Evolutionary conservation across 1,139 yeast genomes (phyloP).

Genomic region (Kodamaea ohmeri): DNA sequence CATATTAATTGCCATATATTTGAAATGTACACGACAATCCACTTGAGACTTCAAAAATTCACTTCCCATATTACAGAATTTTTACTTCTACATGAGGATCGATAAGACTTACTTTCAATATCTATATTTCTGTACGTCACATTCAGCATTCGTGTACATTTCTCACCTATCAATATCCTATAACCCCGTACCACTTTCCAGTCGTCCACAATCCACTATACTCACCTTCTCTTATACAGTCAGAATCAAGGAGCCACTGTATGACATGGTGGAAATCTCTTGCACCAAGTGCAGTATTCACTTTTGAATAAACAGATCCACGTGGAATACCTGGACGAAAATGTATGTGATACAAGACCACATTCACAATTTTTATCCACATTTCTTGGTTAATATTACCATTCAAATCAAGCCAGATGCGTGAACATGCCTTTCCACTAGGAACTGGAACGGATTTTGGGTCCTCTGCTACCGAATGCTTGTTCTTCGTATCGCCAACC

Average conservation of each 20-base stretch:
- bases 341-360: slow-evolving; percentile 50
- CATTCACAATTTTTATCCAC: slow-evolving; percentile 57
- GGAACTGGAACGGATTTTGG: slow-evolving; percentile 42
- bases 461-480: slow-evolving; percentile 4
- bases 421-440: slow-evolving; percentile 58
- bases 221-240: slow-evolving; percentile 37
- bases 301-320: slow-evolving; percentile 29
- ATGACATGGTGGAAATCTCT: slow-evolving; percentile 52
- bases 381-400: slow-evolving; percentile 57
- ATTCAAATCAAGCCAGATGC: slow-evolving; percentile 67
- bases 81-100: too few species aligned
- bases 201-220: slow-evolving; percentile 50
- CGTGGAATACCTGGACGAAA: slow-evolving; percentile 65
- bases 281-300: slow-evolving; percentile 43
- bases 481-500: slow-evolving; percentile 11
- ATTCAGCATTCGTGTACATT: too few species aligned
- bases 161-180: slow-evolving; percentile 23
- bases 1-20: too few species aligned
- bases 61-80: too few species aligned
- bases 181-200: slow-evolving; percentile 51
- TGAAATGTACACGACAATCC: too few species aligned
- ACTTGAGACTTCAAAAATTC: too few species aligned
- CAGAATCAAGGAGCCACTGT: slow-evolving; percentile 54
- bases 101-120: too few species aligned
- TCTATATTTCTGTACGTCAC: too few species aligned